Conservation (phyloP, 2,329 filamentous ascomycete species). For the Nectriaceae sp. region DNA sequence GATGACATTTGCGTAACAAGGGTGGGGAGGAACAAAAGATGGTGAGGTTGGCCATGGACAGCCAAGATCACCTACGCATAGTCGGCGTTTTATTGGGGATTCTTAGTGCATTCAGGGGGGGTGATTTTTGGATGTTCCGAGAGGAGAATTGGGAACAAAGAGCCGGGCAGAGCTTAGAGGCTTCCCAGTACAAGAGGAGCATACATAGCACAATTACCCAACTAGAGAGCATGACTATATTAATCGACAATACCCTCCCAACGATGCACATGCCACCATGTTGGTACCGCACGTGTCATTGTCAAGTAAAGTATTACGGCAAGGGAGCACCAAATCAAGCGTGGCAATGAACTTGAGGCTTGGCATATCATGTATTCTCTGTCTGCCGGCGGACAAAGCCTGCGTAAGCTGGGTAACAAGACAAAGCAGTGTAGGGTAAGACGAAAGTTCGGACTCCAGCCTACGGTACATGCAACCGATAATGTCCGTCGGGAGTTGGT, state of each 20-base stretch:
- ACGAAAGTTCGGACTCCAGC: no score
- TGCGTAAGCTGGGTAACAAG: no score
- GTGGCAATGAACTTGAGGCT: background rate
- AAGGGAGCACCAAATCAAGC: background rate
- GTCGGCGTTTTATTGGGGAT: background rate
- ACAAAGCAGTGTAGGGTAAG: no score
- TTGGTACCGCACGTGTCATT: background rate
- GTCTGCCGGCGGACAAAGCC: no score
- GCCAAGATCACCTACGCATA: background rate
- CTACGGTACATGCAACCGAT: no score
- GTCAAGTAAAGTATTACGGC: background rate
- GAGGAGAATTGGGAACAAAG: background rate
- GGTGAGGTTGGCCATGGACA: background rate
- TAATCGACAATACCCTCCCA: background rate
- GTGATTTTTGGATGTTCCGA: background rate
- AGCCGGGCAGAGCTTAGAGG: no score
- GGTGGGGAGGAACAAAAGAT: background rate
- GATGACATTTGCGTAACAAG: conserved; percentile 74
- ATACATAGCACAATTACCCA: no score
- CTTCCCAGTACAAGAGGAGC: no score
- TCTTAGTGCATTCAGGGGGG: background rate
- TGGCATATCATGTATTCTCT: no score
- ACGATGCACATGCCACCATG: background rate
- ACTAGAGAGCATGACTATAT: no score
- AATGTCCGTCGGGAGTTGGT: background rate